Evolutionary conservation across 768 basidiomycete genomes (phyloP).

Genomic region (Xerocomus potaroensis): DNA sequence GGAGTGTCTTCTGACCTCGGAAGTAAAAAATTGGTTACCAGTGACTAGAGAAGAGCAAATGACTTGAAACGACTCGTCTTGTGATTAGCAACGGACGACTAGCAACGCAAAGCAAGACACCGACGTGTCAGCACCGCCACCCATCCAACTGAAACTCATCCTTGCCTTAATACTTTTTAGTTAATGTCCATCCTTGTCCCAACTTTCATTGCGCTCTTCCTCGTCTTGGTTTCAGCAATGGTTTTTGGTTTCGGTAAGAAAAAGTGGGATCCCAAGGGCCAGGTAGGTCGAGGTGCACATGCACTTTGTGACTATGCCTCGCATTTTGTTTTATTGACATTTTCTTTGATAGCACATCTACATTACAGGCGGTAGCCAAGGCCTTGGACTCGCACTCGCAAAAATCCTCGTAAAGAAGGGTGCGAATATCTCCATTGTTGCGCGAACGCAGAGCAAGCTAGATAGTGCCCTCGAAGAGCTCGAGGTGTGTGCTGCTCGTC

Average conservation of each 20-base stretch:
- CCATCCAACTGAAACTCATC: no score
- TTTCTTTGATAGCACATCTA: slow-evolving; percentile 64
- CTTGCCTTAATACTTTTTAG: background rate
- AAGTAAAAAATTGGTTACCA: no score
- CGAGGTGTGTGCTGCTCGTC: slow-evolving; percentile 48
- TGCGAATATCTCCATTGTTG: slow-evolving; percentile 83
- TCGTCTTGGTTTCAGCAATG: slow-evolving; percentile 14
- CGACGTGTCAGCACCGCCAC: no score
- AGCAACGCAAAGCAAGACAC: no score
- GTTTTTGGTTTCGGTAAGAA: slow-evolving; percentile 23
- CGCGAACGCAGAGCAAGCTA: slow-evolving; percentile 63
- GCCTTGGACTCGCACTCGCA: slow-evolving; percentile 75
- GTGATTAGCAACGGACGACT: no score
- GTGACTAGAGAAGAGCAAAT: no score
- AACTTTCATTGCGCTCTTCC: slow-evolving; percentile 8
- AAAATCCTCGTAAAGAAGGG: slow-evolving; percentile 61
- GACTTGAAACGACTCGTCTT: no score
- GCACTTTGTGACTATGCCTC: no score
- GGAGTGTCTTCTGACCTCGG: no score
- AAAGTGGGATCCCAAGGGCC: slow-evolving; percentile 48
- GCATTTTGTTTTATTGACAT: background rate
- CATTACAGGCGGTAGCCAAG: slow-evolving; percentile 79
- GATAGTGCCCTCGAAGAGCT: slow-evolving; percentile 55
- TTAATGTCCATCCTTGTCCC: slow-evolving; percentile 1
- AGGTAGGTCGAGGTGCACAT: slow-evolving; percentile 26